phyloP scores from a whole-genome alignment of 75 land plant genomes.

The Pinus albicaulis region DNA sequence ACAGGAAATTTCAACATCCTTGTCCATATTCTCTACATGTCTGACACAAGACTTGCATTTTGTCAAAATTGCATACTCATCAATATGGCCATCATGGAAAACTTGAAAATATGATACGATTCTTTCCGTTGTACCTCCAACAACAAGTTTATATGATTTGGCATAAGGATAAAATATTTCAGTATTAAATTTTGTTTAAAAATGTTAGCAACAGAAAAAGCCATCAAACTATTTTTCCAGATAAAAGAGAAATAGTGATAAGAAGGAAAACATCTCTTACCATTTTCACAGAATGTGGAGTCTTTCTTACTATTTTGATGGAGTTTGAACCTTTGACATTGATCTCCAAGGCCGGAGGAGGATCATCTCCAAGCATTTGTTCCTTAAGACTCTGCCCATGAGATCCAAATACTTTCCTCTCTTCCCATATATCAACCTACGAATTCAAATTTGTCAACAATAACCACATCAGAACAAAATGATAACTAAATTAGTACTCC shows the following conservation, averaged over 20 bases:
- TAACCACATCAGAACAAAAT: background rate
- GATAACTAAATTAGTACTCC: background rate
- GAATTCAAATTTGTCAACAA: background rate
- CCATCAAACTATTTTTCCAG: background rate
- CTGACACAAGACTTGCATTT: conserved; percentile 58
- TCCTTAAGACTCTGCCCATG: conserved; percentile 75
- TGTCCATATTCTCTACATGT: conserved; percentile 58
- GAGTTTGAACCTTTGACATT: conserved; percentile 53
- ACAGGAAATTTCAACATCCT: conserved; percentile 42
- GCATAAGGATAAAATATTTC: background rate
- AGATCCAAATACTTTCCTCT: conserved; percentile 92
- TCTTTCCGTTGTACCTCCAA: conserved; percentile 76
- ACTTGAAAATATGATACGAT: conserved; percentile 73
- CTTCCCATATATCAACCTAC: conserved; percentile 93
- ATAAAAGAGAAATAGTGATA: background rate
- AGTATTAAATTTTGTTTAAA: background rate
- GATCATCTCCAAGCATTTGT: conserved; percentile 64
- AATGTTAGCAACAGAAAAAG: background rate
- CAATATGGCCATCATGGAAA: conserved; percentile 55
- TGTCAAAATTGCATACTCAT: conserved; percentile 58
- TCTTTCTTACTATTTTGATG: conserved; percentile 58
- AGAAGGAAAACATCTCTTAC: conserved; percentile 35
- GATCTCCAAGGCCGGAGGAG: conserved; percentile 33
- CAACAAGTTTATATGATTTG: conserved; percentile 49
- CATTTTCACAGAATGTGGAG: conserved; percentile 50